phyloP scores from a whole-genome alignment of 129 eudicot species.

The Rutidosis leptorrhynchoides region DNA sequence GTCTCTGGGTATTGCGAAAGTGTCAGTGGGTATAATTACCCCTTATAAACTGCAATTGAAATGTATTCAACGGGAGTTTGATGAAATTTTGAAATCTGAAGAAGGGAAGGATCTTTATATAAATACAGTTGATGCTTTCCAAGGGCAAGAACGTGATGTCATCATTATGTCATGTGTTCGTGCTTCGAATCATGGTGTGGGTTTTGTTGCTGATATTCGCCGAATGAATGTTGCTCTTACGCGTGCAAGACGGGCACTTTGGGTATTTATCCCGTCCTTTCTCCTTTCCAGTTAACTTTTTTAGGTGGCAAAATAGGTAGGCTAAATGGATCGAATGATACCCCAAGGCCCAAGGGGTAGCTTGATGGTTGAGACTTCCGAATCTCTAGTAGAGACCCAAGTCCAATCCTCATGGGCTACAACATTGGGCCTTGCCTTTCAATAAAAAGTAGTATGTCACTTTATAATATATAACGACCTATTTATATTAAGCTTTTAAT shows the following conservation, averaged over 20 bases:
- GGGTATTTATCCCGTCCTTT: slow-evolving; percentile 40
- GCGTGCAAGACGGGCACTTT: slow-evolving; percentile 85
- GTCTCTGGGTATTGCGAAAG: slow-evolving; percentile 56
- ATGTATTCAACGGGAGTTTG: slow-evolving; percentile 91
- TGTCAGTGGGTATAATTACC: slow-evolving; percentile 89
- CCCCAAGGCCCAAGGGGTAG: too few species aligned
- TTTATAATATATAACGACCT: neutral
- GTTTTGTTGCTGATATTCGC: slow-evolving; percentile 96
- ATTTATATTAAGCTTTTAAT: neutral
- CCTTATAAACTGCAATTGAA: slow-evolving; percentile 93
- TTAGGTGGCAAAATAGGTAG: neutral
- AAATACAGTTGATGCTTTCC: slow-evolving; percentile 96
- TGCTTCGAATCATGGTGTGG: slow-evolving; percentile 91
- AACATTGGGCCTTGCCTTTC: too few species aligned
- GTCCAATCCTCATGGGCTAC: too few species aligned
- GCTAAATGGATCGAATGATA: neutral
- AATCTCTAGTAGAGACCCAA: too few species aligned
- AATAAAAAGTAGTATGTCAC: neutral
- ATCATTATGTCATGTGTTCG: slow-evolving; percentile 99
- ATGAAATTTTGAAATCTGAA: slow-evolving; percentile 58
- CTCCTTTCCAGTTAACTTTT: neutral
- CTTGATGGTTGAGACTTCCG: too few species aligned
- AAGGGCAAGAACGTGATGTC: slow-evolving; percentile 99
- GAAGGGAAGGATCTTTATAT: slow-evolving; percentile 60
- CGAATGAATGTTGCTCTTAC: slow-evolving; percentile 99